Evolutionary conservation across 441 rosid species (phyloP).

Genomic region (Hypseocharis bilobata): DNA sequence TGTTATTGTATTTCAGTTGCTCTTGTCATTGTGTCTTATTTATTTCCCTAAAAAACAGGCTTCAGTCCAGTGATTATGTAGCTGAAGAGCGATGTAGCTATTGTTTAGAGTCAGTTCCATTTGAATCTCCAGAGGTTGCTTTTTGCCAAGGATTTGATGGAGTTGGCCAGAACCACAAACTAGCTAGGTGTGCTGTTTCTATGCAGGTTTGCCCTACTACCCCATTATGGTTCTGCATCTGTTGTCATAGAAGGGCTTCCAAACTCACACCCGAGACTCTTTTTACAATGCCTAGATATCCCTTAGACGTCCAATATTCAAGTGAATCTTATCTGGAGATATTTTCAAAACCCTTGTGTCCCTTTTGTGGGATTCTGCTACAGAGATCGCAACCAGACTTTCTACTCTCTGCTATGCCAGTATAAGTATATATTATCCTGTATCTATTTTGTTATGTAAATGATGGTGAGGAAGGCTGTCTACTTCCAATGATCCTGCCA

Average conservation of each 20-base stretch:
- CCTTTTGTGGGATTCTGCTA: conserved; percentile 72
- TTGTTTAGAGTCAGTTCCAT: conserved; percentile 52
- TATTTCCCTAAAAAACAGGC: conserved; percentile 27
- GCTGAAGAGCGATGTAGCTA: conserved; percentile 60
- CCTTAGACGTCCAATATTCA: conserved; percentile 32
- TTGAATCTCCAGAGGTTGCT: conserved; percentile 60
- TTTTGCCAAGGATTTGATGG: conserved; percentile 38
- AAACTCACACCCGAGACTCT: conserved; percentile 46
- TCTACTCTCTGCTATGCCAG: conserved; percentile 65
- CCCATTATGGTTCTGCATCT: conserved; percentile 74
- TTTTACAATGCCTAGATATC: conserved; percentile 42
- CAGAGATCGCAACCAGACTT: conserved; percentile 75
- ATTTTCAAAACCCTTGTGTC: conserved; percentile 50
- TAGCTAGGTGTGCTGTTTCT: conserved; percentile 60
- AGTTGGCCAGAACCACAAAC: conserved; percentile 40
- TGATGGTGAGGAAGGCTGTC: not conserved
- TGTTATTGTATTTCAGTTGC: not conserved
- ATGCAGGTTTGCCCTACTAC: conserved; percentile 66
- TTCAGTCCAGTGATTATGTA: conserved; percentile 12
- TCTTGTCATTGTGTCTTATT: not conserved
- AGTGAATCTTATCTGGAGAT: conserved; percentile 24
- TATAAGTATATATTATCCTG: conserved; percentile 21
- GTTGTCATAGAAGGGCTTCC: conserved; percentile 52
- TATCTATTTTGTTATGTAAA: not conserved
- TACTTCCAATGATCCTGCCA: no score